These are phyloP conservation scores for Colletotrichum costaricense DNA, from an alignment of 2,329 filamentous ascomycete species.

Conservation along the genomic window DNA sequence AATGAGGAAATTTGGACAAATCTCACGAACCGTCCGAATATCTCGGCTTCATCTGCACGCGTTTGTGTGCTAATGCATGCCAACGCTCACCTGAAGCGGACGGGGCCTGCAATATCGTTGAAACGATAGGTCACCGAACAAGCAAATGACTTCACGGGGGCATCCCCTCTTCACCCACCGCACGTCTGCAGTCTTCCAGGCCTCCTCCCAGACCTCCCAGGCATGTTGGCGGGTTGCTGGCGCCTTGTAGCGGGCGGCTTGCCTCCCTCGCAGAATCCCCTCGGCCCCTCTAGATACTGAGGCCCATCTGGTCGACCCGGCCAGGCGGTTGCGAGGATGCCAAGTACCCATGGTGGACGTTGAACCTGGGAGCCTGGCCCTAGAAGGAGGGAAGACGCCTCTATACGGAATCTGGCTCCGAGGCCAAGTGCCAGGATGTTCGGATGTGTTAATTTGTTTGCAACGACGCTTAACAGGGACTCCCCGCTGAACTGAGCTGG, in stretches of 20 bases:
- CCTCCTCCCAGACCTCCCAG: neutral
- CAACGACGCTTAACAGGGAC: constrained; percentile 36
- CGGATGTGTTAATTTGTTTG: constrained; percentile 37
- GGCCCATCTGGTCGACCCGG: constrained; percentile 23
- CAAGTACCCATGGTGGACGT: neutral
- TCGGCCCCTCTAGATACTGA: constrained; percentile 6
- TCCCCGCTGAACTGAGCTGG: constrained; percentile 14
- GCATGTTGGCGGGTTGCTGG: neutral
- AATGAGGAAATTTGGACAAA: neutral
- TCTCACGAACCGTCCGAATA: constrained; percentile 19
- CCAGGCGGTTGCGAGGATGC: constrained; percentile 30
- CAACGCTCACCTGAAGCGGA: constrained; percentile 35
- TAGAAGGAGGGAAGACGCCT: neutral
- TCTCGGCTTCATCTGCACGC: constrained; percentile 30
- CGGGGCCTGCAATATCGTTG: constrained; percentile 37
- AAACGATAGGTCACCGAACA: constrained; percentile 32
- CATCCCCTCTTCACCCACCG: neutral
- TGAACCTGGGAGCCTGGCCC: neutral
- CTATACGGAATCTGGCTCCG: constrained; percentile 31
- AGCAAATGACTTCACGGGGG: constrained; percentile 35
- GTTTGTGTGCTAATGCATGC: constrained; percentile 25
- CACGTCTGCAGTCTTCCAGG: constrained; percentile 12
- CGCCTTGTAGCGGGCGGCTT: neutral
- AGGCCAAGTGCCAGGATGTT: constrained; percentile 2
- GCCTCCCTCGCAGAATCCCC: constrained; percentile 1